These are phyloP conservation scores for Sporothrix curviconia DNA, from an alignment of 2,329 filamentous ascomycete species.

Conservation along the genomic window DNA sequence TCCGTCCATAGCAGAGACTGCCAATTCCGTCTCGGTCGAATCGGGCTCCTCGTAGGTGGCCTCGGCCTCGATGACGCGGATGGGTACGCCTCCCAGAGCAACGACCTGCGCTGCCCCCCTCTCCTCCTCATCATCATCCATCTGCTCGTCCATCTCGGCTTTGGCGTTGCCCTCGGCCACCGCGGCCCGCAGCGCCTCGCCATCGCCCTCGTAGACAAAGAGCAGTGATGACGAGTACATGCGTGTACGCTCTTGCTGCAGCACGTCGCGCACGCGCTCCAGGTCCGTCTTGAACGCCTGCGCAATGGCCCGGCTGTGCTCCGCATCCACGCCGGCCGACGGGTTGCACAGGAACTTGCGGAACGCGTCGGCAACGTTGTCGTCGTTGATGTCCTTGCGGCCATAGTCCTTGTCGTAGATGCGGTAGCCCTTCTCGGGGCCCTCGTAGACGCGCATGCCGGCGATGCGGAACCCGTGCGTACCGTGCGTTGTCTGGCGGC, in stretches of 20 bases:
- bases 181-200: constrained; percentile 43
- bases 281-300: constrained; percentile 49
- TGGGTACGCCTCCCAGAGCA: no score
- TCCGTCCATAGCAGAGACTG: constrained; percentile 11
- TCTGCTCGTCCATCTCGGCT: constrained; percentile 23
- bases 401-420: constrained; percentile 61
- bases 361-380: constrained; percentile 50
- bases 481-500: constrained; percentile 52
- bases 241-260: constrained; percentile 51
- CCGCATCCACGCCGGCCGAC: constrained; percentile 51
- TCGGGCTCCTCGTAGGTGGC: not conserved
- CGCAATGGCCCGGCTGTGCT: constrained; percentile 50
- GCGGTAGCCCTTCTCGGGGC: constrained; percentile 45
- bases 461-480: constrained; percentile 57
- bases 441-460: constrained; percentile 58
- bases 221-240: constrained; percentile 60
- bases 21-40: not conserved
- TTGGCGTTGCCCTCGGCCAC: constrained; percentile 46
- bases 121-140: not conserved
- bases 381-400: constrained; percentile 43
- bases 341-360: constrained; percentile 53
- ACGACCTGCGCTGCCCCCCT: not conserved
- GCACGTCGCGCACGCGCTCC: constrained; percentile 43
- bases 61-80: constrained; percentile 5
- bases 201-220: constrained; percentile 60